Base-by-base conservation (phyloP, 2,329 filamentous ascomycete genomes). In the Ophiostoma quercus region DNA sequence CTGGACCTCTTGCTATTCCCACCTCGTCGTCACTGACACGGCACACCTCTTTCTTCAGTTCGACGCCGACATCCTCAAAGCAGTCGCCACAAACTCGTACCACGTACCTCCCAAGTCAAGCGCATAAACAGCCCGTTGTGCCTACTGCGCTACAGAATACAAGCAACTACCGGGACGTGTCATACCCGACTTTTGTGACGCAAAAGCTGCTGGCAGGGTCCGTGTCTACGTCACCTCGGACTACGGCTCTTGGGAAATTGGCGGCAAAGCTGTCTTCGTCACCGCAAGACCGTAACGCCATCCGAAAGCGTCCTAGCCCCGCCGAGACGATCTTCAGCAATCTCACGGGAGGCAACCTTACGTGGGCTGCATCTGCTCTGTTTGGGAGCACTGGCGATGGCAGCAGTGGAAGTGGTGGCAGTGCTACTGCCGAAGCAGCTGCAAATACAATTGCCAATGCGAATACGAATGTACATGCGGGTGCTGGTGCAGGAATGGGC, bases 321-420 rank as follows among this genome's bases (percentile, higher is more conserved):
- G 86, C 85, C 0, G 88, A 90, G 73, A 85, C 83, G 19, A 84
- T 88, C 65, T 77, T 88, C 32, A 83, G 80, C 71, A 87, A 82
- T 63, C 77, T 89, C 22, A 81, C 84, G 1, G 82, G 84, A 1
- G 81, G 82, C 41, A 85, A 83, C 71, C 82, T 86, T 9, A 83
- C 82, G 0, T 85, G 83, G 81, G 83, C 82, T 16, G 78, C 78
- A 22, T 82, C 83, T 1, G 83, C 83, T 4, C 75, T 82, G 19
- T 78, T 81, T 54, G 73, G 73, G 6, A 57, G 67, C 4, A 34
- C 6, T 54, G 51, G 51, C 11, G 47, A 25, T 8, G 60, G 69
- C 2, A 41, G 69, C 9, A 47, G 51, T 57, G 51, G 22, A 16
- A 63, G 43, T 8, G 60, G 69, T 7, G 51, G 41, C 2, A 32